Base-by-base conservation (phyloP, 1,284 basidiomycete species). In the Bjerkandera adusta region DNA sequence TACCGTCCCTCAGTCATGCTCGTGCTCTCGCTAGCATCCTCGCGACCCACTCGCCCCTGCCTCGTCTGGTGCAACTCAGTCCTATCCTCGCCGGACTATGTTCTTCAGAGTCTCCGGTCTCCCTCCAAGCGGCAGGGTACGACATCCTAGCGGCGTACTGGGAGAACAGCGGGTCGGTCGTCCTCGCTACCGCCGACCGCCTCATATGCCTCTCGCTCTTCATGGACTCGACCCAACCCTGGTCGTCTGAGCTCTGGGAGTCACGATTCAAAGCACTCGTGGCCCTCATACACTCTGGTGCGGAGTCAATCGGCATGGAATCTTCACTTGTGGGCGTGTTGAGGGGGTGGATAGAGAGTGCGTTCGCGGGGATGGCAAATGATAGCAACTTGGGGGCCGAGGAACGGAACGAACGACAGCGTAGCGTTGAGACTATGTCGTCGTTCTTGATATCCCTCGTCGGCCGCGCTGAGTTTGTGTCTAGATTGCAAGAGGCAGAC, bases 101-200 rank as follows among this genome's bases (percentile, higher is more conserved):
- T 58, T 55, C 60, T 12, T 50, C 67, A 26, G 69, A 77, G 16
- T 69, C 73, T 1, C 82, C 85, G 1, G 50, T 71, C 0, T 63
- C 76, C 0, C 51, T 88, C 4, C 84, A 85, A 58, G 75, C 74
- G 7, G 75, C 79, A 1, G 86, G 86, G 0, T 87, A 75, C 54
- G 86, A 89, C 48, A 77, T 88, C 43, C 69, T 89, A 39, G 68
- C 81, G 11, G 72, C 83, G 0, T 89, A 83, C 58, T 81, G 78
- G 66, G 76, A 81, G 51, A 78, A 78, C 54, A 68, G 67, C 26
- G 76, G 79, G 42, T 68, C 72, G 4, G 58, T 63, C 6, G 48
- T 58, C 13, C 63, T 79, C 13, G 62, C 66, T 1, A 81, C 77
- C 1, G 71, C 78, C 3, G 83, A 86, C 51, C 70, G 77, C 33